Conservation (phyloP, 1,284 basidiomycete genomes). For the Ceratobasidium sp. region DNA sequence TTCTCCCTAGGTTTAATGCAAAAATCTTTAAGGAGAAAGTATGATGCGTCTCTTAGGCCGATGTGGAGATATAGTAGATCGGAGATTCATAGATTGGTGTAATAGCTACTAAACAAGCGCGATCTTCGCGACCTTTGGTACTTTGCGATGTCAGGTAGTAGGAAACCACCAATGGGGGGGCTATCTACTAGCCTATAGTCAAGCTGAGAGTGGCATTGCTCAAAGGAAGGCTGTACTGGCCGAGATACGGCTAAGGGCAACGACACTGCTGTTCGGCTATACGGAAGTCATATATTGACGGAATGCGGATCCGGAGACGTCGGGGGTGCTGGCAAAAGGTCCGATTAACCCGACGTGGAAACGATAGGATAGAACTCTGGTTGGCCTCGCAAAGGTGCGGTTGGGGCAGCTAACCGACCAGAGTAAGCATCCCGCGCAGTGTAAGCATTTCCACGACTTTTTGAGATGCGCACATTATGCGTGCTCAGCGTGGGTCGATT, state of each 20-base stretch:
- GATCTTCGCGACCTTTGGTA: no score
- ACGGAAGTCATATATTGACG: neutral
- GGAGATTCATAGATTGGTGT: no score
- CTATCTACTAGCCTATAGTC: no score
- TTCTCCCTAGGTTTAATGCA: neutral
- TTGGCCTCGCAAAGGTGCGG: neutral
- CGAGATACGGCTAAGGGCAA: neutral
- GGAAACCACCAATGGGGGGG: no score
- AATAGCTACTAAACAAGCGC: no score
- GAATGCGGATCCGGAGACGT: neutral
- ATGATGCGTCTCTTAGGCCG: no score
- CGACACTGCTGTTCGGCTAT: neutral
- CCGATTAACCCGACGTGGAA: neutral
- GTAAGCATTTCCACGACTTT: neutral
- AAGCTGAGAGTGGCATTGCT: no score
- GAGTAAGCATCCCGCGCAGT: neutral
- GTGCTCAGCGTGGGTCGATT: neutral
- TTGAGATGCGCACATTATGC: neutral
- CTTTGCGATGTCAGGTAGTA: no score
- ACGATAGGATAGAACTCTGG: slow-evolving; percentile 4
- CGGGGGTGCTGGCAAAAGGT: neutral
- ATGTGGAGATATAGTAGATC: no score
- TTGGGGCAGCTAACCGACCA: neutral
- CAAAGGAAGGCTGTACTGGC: neutral
- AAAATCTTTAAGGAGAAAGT: no score